A percentile compares a stretch with the other conserved stretches of the same genome.
Evolutionary conservation across 805 yeast species (phyloP).

Genomic region (Wickerhamomyces ciferrii): DNA sequence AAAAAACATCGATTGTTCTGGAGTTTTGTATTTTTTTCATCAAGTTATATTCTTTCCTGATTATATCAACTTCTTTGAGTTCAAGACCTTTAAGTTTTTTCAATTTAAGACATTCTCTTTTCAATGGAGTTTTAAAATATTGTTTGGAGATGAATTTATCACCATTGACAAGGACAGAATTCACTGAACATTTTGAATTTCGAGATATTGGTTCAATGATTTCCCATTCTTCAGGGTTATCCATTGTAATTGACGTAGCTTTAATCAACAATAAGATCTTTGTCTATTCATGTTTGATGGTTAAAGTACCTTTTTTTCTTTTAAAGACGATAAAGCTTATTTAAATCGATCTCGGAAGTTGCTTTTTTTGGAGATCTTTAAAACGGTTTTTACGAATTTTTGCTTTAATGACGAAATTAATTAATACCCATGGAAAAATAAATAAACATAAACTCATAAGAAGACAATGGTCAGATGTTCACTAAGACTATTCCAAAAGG

Average conservation of each 20-base stretch:
- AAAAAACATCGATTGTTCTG: conserved; percentile 50
- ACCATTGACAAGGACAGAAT: not conserved
- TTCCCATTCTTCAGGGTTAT: not conserved
- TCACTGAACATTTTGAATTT: not conserved
- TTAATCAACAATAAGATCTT: too few relatives aligned
- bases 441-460: too few relatives aligned
- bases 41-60: conserved; percentile 18
- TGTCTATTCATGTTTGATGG: too few relatives aligned
- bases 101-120: conserved; percentile 3
- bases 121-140: conserved; percentile 5
- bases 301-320: too few relatives aligned
- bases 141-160: not conserved
- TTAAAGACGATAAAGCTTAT: too few relatives aligned
- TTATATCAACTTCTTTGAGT: not conserved
- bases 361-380: too few relatives aligned
- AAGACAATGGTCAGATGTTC: conserved; percentile 15
- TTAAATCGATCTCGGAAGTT: too few relatives aligned
- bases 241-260: too few relatives aligned
- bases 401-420: too few relatives aligned
- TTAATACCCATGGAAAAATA: too few relatives aligned
- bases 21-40: conserved; percentile 51
- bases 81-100: not conserved
- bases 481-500: conserved; percentile 9
- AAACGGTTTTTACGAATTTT: too few relatives aligned
- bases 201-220: not conserved